Evolutionary conservation across 257 asterid species (phyloP).

Genomic region (Oldenlandia corymbosa): DNA sequence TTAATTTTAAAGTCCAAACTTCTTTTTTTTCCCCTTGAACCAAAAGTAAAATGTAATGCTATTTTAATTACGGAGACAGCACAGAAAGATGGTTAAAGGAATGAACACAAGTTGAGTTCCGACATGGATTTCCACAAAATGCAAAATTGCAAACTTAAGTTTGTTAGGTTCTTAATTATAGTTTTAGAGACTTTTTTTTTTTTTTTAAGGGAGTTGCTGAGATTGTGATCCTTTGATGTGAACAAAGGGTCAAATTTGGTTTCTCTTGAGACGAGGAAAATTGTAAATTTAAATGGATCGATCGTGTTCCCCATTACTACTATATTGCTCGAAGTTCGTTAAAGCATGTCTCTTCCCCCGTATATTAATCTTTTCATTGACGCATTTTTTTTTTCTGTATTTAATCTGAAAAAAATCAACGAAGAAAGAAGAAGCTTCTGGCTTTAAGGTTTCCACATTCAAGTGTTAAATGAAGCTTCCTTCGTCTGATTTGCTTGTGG

Average conservation of each 20-base stretch:
- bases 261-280: constrained; percentile 19
- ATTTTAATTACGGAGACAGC: not conserved
- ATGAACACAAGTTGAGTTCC: constrained; percentile 13
- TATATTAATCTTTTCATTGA: no score
- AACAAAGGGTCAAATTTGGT: constrained; percentile 46
- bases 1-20: no score
- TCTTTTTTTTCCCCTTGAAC: not conserved
- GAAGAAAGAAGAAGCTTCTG: no score
- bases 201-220: no score
- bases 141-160: not conserved
- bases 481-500: no score
- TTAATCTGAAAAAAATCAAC: no score
- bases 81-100: not conserved
- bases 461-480: no score
- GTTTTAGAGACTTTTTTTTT: no score
- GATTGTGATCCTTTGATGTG: constrained; percentile 30
- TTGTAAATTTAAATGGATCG: no score
- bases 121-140: constrained; percentile 28
- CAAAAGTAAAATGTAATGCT: not conserved
- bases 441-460: no score
- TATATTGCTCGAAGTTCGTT: constrained; percentile 41
- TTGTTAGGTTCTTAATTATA: constrained; percentile 12
- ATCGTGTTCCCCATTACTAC: constrained; percentile 1
- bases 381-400: no score
- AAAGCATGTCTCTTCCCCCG: constrained; percentile 27